Evolutionary conservation across 2,329 filamentous ascomycete genomes (phyloP).

Genomic region (Colletotrichum paranaense): DNA sequence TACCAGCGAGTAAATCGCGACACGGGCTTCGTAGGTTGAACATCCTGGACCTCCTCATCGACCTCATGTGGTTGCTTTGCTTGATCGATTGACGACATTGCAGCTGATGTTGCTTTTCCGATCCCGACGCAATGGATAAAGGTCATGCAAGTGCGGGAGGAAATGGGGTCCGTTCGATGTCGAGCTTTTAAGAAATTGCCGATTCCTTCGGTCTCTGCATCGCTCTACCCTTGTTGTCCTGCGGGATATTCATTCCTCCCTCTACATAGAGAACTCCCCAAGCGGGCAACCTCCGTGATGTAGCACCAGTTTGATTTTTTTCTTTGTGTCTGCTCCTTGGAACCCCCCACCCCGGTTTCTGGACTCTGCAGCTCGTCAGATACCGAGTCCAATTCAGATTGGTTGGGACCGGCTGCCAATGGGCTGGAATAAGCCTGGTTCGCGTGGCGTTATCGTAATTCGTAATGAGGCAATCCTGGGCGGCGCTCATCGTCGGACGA

Average conservation of each 20-base stretch:
- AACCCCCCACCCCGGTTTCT: not conserved
- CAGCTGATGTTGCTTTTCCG: constrained; percentile 9
- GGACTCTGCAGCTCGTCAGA: not conserved
- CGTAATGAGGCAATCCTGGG: not conserved
- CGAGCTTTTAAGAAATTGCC: not conserved
- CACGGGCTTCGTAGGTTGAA: constrained; percentile 37
- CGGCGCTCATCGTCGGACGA: not conserved
- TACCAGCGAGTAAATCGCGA: constrained; percentile 50
- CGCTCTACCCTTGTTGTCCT: not conserved
- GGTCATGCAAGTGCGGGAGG: constrained; percentile 22
- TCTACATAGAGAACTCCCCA: not conserved
- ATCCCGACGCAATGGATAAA: constrained; percentile 2
- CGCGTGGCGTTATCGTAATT: constrained; percentile 24
- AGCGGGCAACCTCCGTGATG: constrained; percentile 16
- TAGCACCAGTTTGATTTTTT: not conserved
- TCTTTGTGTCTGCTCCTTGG: not conserved
- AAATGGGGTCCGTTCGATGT: not conserved
- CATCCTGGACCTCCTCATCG: constrained; percentile 20
- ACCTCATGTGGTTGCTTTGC: constrained; percentile 24
- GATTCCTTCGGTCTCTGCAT: not conserved
- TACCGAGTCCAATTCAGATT: constrained; percentile 5
- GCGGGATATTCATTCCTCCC: not conserved
- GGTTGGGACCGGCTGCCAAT: not conserved
- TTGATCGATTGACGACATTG: constrained; percentile 23
- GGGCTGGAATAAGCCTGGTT: not conserved